Evolutionary conservation across 805 yeast species (phyloP).

Genomic region (Lipomyces yamadae): DNA sequence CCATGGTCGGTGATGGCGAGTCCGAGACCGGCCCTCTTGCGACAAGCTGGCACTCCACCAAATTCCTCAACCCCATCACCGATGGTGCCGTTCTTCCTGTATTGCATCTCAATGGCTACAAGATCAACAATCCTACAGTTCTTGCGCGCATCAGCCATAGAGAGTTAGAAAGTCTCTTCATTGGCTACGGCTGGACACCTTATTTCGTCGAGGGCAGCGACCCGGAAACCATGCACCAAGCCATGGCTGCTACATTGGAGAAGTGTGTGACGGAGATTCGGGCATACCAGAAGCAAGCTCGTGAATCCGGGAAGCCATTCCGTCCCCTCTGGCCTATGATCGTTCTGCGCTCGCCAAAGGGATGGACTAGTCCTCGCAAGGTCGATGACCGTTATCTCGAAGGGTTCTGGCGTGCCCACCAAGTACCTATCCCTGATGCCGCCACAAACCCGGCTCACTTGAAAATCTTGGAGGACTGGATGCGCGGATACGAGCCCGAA

Average conservation of each 20-base stretch:
- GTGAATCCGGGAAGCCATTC: conserved; percentile 13
- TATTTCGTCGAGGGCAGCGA: conserved; percentile 18
- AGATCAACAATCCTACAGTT: conserved; percentile 12
- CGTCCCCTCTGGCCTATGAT: conserved; percentile 14
- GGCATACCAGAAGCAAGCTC: conserved; percentile 12
- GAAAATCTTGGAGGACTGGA: conserved; percentile 11
- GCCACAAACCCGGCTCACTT: conserved; percentile 8
- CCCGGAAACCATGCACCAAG: conserved; percentile 13
- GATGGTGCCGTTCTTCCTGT: conserved; percentile 16
- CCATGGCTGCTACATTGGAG: conserved; percentile 14
- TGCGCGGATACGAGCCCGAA: conserved; percentile 15
- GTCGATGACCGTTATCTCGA: conserved; percentile 14
- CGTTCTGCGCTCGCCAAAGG: conserved; percentile 17
- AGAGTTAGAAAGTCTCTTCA: conserved; percentile 10
- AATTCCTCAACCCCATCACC: conserved; percentile 14
- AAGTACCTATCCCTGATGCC: conserved; percentile 11
- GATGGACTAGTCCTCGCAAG: conserved; percentile 16
- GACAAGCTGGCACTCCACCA: conserved; percentile 14
- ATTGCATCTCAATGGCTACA: conserved; percentile 16
- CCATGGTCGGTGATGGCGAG: conserved; percentile 18
- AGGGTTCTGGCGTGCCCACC: conserved; percentile 18
- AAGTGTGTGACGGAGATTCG: conserved; percentile 13
- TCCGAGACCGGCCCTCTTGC: conserved; percentile 17
- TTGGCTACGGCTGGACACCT: conserved; percentile 15
- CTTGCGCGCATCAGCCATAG: conserved; percentile 9